Percentiles rank a stretch among this genome's conserved stretches.
Conservation (phyloP, 306 rosid genomes). For the Prunus mongolica region DNA sequence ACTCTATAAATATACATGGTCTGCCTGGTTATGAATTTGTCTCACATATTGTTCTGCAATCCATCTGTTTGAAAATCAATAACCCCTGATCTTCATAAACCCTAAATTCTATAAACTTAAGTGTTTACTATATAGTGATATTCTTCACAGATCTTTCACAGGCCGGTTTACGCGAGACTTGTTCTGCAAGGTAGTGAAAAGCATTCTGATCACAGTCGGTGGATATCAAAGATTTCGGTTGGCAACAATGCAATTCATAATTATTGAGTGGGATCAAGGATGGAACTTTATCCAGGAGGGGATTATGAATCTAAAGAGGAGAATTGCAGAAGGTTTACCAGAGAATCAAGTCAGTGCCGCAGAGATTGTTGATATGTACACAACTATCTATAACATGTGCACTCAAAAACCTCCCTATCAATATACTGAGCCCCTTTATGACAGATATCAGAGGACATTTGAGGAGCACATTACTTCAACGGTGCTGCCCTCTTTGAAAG, state of each 20-base stretch:
- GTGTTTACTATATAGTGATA: too few relatives aligned
- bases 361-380: background rate
- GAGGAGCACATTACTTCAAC: slow-evolving; percentile 22
- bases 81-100: too few relatives aligned
- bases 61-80: too few relatives aligned
- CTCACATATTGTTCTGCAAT: too few relatives aligned
- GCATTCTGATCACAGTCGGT: background rate
- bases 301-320: slow-evolving; percentile 26
- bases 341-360: background rate
- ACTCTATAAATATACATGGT: too few relatives aligned
- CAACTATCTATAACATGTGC: slow-evolving; percentile 38
- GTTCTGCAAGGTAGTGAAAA: too few relatives aligned
- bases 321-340: background rate
- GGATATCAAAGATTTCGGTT: background rate
- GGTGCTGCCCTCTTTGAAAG: slow-evolving; percentile 51
- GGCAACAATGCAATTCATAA: background rate
- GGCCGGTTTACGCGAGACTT: too few relatives aligned
- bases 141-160: too few relatives aligned
- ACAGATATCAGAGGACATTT: slow-evolving; percentile 23
- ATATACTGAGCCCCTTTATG: slow-evolving; percentile 34
- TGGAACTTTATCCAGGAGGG: background rate
- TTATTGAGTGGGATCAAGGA: background rate
- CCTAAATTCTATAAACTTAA: too few relatives aligned
- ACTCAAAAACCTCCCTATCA: slow-evolving; percentile 30
- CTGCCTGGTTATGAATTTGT: too few relatives aligned